Evolutionary conservation across 2,329 filamentous ascomycete genomes (phyloP), one percentile per base, ranked within the genome.

Genomic region (Westerdykella aurantiaca): DNA sequence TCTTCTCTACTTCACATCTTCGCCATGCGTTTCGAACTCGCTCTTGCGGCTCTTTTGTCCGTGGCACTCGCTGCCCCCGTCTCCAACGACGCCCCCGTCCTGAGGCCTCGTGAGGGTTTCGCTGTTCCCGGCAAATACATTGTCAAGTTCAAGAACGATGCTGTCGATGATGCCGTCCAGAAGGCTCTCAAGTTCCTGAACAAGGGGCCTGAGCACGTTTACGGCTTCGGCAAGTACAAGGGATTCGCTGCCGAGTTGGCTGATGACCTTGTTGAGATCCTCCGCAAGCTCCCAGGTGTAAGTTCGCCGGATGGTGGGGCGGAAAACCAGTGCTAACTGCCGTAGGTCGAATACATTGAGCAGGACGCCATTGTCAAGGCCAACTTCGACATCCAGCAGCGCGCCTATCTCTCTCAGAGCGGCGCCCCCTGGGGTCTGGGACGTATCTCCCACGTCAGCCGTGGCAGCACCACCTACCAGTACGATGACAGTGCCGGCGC

Each of bases 81-180:
- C 52, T 66, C 60, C 39, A 45, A 69, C 25, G 68, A 66, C n/a
- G 68, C 69, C 3, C 69, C 70, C 7, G 41, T 73, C 51, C 56
- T 72, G 34, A 45, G 57, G 22, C 63, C 69, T 23, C 60, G 64
- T 43, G 61, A 57, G 41, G 66, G 63, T 29, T 41, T 53, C 33
- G 52, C 64, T 33, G 64, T 73, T 43, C 66, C 68, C 5, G 65
- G 64, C 51, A 68, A 69, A 52, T 74, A 70, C 59, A 72, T 74
- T 41, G 66, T 74, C 56, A 72, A 70, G 61, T 44, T 74, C 47
- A 71, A 71, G 61, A 60, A 67, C 37, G 57, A 62, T 31, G 55
- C 58, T 47, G 45, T 59, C 34, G 47, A 62, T 11, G 49, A 49
- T 3, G 40, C 57, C 39, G 46, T 71, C 10, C 53, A 66, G n/a